A percentile compares a stretch with the other conserved stretches of the same genome.
These are phyloP conservation scores for Nakataea oryzae DNA, from an alignment of 2,329 filamentous ascomycete species.

Conservation along the genomic window DNA sequence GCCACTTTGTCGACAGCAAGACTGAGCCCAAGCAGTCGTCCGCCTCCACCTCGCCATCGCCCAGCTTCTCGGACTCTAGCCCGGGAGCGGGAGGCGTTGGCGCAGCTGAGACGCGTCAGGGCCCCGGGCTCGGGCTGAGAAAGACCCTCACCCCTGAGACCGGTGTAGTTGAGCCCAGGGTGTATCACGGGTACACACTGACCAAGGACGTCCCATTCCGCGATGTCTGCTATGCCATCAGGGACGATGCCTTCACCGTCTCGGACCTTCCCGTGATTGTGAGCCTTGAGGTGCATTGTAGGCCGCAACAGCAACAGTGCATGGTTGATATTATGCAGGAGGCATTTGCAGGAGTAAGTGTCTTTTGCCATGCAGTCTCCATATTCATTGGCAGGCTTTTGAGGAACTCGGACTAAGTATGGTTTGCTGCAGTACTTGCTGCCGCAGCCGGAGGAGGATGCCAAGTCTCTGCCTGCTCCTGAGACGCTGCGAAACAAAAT, in stretches of 20 bases:
- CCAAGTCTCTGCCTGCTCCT: constrained; percentile 52
- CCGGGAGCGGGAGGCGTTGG: background rate
- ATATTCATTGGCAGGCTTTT: background rate
- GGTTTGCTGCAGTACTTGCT: constrained; percentile 41
- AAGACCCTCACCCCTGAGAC: background rate
- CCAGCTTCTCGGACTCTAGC: constrained; percentile 4
- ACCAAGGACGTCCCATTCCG: constrained; percentile 84
- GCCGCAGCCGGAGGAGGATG: constrained; percentile 35
- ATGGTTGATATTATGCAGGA: constrained; percentile 92
- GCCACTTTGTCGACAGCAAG: constrained; percentile 21
- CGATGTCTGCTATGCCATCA: constrained; percentile 71
- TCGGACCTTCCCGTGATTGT: constrained; percentile 82
- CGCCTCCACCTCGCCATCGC: background rate
- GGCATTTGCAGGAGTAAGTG: constrained; percentile 53
- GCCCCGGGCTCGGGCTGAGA: background rate
- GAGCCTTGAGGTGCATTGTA: constrained; percentile 85
- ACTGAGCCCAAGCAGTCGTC: constrained; percentile 7
- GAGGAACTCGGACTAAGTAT: background rate
- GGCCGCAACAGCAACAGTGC: constrained; percentile 66
- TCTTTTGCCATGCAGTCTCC: background rate
- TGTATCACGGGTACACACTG: constrained; percentile 81
- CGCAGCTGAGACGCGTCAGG: background rate
- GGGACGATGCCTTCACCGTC: constrained; percentile 64
- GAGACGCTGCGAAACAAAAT: constrained; percentile 67
- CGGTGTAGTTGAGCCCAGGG: constrained; percentile 53